Evolutionary conservation across 805 yeast genomes (phyloP).

Genomic region (Kurtzmaniella fragi): DNA sequence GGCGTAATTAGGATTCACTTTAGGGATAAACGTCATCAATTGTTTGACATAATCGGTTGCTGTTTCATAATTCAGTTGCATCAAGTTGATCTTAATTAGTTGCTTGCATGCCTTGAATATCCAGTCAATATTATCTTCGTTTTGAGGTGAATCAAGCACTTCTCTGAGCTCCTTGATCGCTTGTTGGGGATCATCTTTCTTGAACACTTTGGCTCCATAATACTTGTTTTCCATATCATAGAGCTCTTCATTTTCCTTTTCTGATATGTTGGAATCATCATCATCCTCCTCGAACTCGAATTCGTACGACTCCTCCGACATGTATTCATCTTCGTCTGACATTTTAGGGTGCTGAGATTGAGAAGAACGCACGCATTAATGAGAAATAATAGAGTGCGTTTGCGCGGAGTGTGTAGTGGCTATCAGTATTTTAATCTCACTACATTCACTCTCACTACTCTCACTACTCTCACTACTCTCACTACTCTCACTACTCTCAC

Average conservation of each 20-base stretch:
- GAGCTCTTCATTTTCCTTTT: slow-evolving; percentile 8
- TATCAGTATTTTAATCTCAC: too few relatives aligned
- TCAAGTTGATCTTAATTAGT: slow-evolving; percentile 30
- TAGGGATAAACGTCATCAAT: slow-evolving; percentile 18
- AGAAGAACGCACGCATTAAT: too few relatives aligned
- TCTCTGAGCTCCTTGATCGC: slow-evolving; percentile 20
- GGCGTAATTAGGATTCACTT: slow-evolving; percentile 29
- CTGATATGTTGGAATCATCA: slow-evolving; percentile 19
- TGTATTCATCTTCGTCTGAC: slow-evolving; percentile 33
- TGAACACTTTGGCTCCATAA: slow-evolving; percentile 34
- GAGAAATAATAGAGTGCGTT: too few relatives aligned
- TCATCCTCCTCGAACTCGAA: slow-evolving; percentile 34
- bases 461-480: too few relatives aligned
- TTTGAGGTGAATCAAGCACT: slow-evolving; percentile 9
- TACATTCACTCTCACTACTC: too few relatives aligned
- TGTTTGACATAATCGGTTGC: slow-evolving; percentile 17
- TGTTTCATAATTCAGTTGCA: slow-evolving; percentile 15
- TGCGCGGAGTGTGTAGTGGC: too few relatives aligned
- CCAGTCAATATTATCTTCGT: slow-evolving; percentile 23
- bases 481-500: too few relatives aligned
- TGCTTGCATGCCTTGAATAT: slow-evolving; percentile 38
- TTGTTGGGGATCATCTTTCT: slow-evolving; percentile 23
- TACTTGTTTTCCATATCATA: slow-evolving; percentile 23
- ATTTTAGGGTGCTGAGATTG: slow-evolving; percentile 11
- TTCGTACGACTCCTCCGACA: slow-evolving; percentile 37